Conservation (phyloP, 441 rosid species). For the Populus hybrid region DNA sequence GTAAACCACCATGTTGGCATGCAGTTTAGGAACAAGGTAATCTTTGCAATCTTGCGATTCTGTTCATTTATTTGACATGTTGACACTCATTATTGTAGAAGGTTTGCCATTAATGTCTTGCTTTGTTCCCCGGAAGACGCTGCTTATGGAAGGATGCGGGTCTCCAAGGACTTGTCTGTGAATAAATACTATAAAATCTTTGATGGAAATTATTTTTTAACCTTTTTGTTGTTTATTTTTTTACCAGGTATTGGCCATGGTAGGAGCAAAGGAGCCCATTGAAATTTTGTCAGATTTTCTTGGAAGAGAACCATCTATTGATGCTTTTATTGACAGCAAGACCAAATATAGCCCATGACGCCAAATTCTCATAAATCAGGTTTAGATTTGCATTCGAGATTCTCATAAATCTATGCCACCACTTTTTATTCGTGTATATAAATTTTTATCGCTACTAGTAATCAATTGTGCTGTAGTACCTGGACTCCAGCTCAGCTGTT, state of each 20-base stretch:
- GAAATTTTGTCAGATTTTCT: constrained; percentile 75
- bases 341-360: constrained; percentile 43
- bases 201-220: not conserved
- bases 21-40: constrained; percentile 81
- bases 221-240: constrained; percentile 6
- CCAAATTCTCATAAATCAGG: not conserved
- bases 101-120: not conserved
- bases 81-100: not conserved
- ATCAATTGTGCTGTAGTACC: not conserved
- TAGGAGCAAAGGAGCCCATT: constrained; percentile 85
- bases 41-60: not conserved
- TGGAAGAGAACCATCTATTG: constrained; percentile 87
- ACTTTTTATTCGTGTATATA: not conserved
- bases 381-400: not conserved
- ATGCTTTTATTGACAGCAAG: constrained; percentile 65
- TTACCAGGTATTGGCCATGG: constrained; percentile 74
- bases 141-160: not conserved
- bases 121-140: not conserved
- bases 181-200: not conserved
- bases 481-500: not conserved
- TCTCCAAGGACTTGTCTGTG: not conserved
- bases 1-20: constrained; percentile 58
- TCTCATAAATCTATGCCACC: not conserved
- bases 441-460: not conserved
- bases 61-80: not conserved